Conservation (phyloP, 176 grass and related monocot genomes). For the Aegilops tauschii region DNA sequence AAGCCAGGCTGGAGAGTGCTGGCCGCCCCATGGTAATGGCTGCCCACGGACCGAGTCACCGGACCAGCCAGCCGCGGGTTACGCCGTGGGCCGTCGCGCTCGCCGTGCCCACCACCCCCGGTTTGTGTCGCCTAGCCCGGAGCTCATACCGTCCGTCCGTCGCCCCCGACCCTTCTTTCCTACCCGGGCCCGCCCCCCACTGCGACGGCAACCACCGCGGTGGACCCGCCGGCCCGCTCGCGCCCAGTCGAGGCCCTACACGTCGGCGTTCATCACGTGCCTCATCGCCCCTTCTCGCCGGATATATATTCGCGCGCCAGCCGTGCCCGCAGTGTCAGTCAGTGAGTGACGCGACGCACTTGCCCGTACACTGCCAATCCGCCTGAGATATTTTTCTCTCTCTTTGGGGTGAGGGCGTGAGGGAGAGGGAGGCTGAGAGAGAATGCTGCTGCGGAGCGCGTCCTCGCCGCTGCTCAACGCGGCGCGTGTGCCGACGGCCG, state of each 20-base stretch:
- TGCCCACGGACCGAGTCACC: neutral
- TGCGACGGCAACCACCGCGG: neutral
- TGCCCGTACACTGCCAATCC: neutral
- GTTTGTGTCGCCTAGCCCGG: slow-evolving; percentile 12
- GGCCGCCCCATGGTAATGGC: neutral
- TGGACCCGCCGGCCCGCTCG: neutral
- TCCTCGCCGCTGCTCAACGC: slow-evolving; percentile 46
- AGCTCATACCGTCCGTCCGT: slow-evolving; percentile 30
- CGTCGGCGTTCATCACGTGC: neutral
- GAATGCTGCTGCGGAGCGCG: slow-evolving; percentile 48
- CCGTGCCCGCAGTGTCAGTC: neutral
- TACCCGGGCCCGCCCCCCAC: neutral
- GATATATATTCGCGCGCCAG: slow-evolving; percentile 15
- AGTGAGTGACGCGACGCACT: neutral
- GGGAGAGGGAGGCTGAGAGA: no score
- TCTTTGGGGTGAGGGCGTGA: neutral
- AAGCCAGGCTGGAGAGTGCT: no score
- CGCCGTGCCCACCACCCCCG: neutral
- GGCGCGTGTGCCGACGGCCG: neutral
- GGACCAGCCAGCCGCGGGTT: neutral
- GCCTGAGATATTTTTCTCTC: slow-evolving; percentile 4
- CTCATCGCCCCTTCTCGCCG: neutral
- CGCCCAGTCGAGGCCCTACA: neutral
- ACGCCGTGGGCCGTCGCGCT: slow-evolving; percentile 2
- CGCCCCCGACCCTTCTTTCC: neutral